Conservation (phyloP, 129 eudicot genomes). For the sunflower (Helianthus annuus) region DNA sequence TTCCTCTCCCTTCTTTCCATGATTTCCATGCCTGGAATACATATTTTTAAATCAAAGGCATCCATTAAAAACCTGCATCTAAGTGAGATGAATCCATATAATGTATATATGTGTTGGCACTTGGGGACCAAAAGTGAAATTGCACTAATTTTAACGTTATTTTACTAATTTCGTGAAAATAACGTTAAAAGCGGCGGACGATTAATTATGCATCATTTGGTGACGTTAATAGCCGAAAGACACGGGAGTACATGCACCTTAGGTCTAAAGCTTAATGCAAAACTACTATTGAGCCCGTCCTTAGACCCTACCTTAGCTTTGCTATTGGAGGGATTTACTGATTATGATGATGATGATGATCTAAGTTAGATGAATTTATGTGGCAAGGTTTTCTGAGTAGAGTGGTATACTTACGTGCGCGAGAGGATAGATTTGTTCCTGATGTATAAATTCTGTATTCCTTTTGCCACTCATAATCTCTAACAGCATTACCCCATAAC, state of each 20-base stretch:
- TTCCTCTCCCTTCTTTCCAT: conserved; percentile 37
- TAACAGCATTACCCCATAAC: conserved; percentile 45
- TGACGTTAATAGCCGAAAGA: no score
- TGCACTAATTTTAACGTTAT: no score
- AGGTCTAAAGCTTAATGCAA: no score
- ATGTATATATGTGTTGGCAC: no score
- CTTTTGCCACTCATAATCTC: conserved; percentile 48
- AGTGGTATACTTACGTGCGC: conserved; percentile 33
- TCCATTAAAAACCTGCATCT: background rate
- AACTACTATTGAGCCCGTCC: no score
- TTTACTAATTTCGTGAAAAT: no score
- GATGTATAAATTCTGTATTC: conserved; percentile 29
- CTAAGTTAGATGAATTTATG: conserved; percentile 11
- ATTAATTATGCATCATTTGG: background rate
- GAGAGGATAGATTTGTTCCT: conserved; percentile 32
- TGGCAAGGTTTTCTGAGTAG: background rate
- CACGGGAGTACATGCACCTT: no score
- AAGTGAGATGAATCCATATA: background rate
- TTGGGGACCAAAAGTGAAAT: no score
- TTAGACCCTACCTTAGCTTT: no score
- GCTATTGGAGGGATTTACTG: background rate
- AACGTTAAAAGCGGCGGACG: no score
- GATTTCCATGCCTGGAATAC: conserved; percentile 44
- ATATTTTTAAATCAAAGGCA: no score
- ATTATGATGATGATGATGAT: conserved; percentile 20